Base-by-base conservation (phyloP, 768 basidiomycete species). In the Lactarius hengduanensis region DNA sequence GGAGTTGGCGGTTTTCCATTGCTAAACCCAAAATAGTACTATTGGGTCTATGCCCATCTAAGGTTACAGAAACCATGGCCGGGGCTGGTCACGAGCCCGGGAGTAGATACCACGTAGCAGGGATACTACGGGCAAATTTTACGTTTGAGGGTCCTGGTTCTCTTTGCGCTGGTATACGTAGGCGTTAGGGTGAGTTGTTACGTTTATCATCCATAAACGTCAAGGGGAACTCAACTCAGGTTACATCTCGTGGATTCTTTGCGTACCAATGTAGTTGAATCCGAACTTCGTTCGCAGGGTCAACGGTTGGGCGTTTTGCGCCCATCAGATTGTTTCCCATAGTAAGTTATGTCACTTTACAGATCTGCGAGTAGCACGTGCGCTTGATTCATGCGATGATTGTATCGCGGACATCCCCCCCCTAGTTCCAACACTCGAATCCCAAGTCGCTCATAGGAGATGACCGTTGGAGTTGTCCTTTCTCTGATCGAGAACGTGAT, bases 401-500 rank as follows among this genome's bases (percentile, higher is more conserved):
- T 71, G 75, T n/a, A 71, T 83, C 38, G 80, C 69, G 78, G 77
- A 63, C 55, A 15, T n/a, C n/a, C n/a, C 66, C 9, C 1, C 3
- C 34, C n/a, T n/a, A 10, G n/a, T 22, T 20, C 41, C 50, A n/a
- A 43, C 59, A 28, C 8, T 60, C 61, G 55, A 36, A 56, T 30
- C 32, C 36, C 62, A 57, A 8, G 43, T 62, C 34, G 30, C 36
- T 34, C 57, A 34, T 50, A 20, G 41, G 15, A 84, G 69, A 67
- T 83, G 7, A 32, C 32, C 32, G 32, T 7, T 32, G 6, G 32
- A 7, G 76, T 86, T 57, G 81, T 83, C 0, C 81, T 82, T 0
- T 80, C 78, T 28, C 75, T 86, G 59, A 72, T 84, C 57, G 82
- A 78, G 38, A 81, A 83, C 70, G 84, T 82, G 1, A 74, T 86